Evolutionary conservation across 306 rosid species (phyloP).

Genomic region (Medicago truncatula): MtrunA17r5.0-ANR NC_053043.1:49625001-49625500

Average conservation of each 20-base stretch:
- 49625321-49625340: slow-evolving; percentile 99
- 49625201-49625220: slow-evolving; percentile 97
- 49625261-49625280: slow-evolving; percentile 94
- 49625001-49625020: too few species aligned
- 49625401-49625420: slow-evolving; percentile 33
- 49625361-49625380: slow-evolving; percentile 72
- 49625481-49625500: too few species aligned
- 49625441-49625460: neutral
- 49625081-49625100: too few species aligned
- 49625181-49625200: slow-evolving; percentile 49
- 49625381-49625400: slow-evolving; percentile 99
- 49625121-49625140: neutral
- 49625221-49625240: slow-evolving; percentile 95
- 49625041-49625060: too few species aligned
- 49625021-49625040: too few species aligned
- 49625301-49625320: slow-evolving; percentile 96
- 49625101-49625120: too few species aligned
- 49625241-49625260: slow-evolving; percentile 94
- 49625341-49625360: slow-evolving; percentile 93
- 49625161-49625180: neutral
- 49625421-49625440: neutral
- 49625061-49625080: too few species aligned
- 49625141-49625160: neutral
- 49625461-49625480: neutral
- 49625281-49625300: slow-evolving; percentile 96